phyloP scores from a whole-genome alignment of 768 basidiomycete species.

The Suillus ampliporus region DNA sequence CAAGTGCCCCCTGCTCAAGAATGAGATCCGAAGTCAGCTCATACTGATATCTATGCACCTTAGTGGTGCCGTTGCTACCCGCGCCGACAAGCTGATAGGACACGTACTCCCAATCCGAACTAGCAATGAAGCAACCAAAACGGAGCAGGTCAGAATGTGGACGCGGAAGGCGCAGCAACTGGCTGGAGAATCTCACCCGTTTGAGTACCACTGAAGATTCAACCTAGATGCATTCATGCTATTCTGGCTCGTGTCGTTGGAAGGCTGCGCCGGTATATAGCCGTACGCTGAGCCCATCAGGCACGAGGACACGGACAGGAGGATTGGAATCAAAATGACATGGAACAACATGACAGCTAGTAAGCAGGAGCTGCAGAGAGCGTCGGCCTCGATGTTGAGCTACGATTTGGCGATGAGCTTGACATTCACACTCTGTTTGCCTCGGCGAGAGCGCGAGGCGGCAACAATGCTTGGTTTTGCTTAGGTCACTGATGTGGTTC shows the following conservation, averaged over 20 bases:
- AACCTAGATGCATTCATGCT: constrained; percentile 64
- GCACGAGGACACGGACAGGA: constrained; percentile 15
- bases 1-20: constrained; percentile 68
- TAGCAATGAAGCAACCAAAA: constrained; percentile 26
- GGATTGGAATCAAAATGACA: constrained; percentile 4
- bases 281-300: constrained; percentile 31
- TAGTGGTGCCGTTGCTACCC: constrained; percentile 54
- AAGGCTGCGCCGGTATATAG: constrained; percentile 77
- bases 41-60: constrained; percentile 47
- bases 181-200: constrained; percentile 44
- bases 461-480: no score
- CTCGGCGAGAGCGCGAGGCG: background rate
- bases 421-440: constrained; percentile 5
- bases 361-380: constrained; percentile 6
- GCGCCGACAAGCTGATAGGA: constrained; percentile 64
- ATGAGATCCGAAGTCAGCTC: constrained; percentile 6
- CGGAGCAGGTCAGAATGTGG: constrained; percentile 16
- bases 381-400: constrained; percentile 17
- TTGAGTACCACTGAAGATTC: constrained; percentile 62
- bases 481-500: background rate
- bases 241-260: constrained; percentile 67
- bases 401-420: constrained; percentile 17
- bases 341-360: constrained; percentile 23
- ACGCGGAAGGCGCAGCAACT: background rate
- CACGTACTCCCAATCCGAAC: constrained; percentile 58